These are phyloP conservation scores for Caloboletus firmus DNA, from an alignment of 1,284 basidiomycete genomes.

Conservation along the genomic window DNA sequence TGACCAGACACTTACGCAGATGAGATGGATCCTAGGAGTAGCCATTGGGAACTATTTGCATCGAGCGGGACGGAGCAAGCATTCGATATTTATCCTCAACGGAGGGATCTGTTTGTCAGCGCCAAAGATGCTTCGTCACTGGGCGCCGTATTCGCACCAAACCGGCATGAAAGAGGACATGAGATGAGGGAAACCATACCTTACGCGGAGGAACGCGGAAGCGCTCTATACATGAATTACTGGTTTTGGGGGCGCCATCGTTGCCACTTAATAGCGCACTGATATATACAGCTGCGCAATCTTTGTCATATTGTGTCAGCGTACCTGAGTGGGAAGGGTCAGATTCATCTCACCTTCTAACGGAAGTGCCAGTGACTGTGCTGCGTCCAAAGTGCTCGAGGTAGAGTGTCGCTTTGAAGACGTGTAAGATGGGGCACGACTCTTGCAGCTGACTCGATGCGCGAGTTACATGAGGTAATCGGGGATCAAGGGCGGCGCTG, in stretches of 20 bases:
- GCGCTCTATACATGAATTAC: not conserved
- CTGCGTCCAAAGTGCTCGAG: not conserved
- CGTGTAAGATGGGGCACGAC: not conserved
- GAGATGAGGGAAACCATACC: not conserved
- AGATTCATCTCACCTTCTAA: not conserved
- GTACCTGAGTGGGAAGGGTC: too few relatives aligned
- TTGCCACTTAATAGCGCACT: too few relatives aligned
- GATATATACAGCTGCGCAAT: too few relatives aligned
- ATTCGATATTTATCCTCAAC: not conserved
- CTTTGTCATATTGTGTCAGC: too few relatives aligned
- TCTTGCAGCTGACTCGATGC: not conserved
- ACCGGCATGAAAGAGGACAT: too few relatives aligned
- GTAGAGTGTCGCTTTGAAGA: not conserved
- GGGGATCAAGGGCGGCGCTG: slow-evolving; percentile 1
- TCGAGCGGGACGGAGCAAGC: too few relatives aligned
- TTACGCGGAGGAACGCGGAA: not conserved
- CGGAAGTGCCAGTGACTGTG: not conserved
- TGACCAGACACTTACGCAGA: slow-evolving; percentile 1
- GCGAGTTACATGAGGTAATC: slow-evolving; percentile 27
- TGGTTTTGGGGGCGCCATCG: too few relatives aligned
- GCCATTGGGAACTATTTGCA: not conserved
- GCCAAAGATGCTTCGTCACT: not conserved
- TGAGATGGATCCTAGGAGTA: not conserved
- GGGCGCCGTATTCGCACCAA: too few relatives aligned
- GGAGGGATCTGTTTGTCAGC: not conserved